A percentile compares a stretch with the other conserved stretches of the same genome.
Evolutionary conservation across 441 rosid species (phyloP).

Genomic region (Pelargonium myrrhifolium): DNA sequence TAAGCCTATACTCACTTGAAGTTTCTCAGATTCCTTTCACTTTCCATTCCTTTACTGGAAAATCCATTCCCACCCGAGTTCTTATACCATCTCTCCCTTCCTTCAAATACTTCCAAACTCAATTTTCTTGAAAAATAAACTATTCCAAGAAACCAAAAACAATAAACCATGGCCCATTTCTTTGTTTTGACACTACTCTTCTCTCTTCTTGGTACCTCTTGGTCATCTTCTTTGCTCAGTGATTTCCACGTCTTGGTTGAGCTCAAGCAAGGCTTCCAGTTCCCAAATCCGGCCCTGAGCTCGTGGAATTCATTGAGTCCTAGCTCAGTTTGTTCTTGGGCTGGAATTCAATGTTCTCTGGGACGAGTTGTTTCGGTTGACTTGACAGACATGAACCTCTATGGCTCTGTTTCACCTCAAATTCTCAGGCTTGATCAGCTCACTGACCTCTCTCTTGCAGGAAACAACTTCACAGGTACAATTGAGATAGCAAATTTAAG

Average conservation of each 20-base stretch:
- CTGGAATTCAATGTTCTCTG: constrained; percentile 27
- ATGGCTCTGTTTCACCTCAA: constrained; percentile 35
- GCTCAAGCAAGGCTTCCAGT: constrained; percentile 45
- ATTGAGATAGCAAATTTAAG: constrained; percentile 26
- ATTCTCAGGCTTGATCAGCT: constrained; percentile 32
- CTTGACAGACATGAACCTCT: constrained; percentile 34
- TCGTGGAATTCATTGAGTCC: constrained; percentile 40
- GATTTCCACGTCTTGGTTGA: constrained; percentile 41
- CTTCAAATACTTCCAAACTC: constrained; percentile 38
- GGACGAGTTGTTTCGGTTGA: constrained; percentile 37
- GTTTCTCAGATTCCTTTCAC: constrained; percentile 47
- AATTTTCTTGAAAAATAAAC: constrained; percentile 19
- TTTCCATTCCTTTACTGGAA: constrained; percentile 36
- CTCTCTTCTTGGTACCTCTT: constrained; percentile 22
- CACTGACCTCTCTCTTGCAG: constrained; percentile 35
- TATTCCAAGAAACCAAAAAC: constrained; percentile 5
- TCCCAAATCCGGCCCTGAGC: constrained; percentile 35
- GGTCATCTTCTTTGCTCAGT: constrained; percentile 33
- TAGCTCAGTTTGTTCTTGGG: constrained; percentile 39
- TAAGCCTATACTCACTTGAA: constrained; percentile 31
- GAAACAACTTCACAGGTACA: constrained; percentile 38
- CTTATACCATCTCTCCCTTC: constrained; percentile 33
- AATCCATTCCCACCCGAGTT: constrained; percentile 21
- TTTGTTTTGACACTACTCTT: constrained; percentile 35
- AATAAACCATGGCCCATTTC: constrained; percentile 40